Evolutionary conservation across 2,329 filamentous ascomycete species (phyloP), one percentile per base, ranked within the genome.

Genomic region (Clonostachys solani): DNA sequence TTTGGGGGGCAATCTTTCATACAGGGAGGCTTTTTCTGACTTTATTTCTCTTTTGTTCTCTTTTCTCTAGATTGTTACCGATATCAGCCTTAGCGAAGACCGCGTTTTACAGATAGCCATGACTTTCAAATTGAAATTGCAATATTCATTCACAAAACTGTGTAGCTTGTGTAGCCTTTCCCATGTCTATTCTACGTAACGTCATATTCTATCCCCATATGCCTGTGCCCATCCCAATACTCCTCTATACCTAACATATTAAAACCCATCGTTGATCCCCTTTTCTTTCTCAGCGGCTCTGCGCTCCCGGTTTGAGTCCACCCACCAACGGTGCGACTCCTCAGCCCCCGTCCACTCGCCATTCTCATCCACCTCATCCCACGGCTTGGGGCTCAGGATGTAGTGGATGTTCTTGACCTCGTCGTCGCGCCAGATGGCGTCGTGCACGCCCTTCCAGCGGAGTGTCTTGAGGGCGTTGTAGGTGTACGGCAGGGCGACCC

Each of bases 391-490:
- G 36, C 69, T 73, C 18, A 84, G 59, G 42, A 84, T 82, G 50
- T 80, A 83, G 57, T 84, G 81, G 6, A 84, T 61, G 54, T 81
- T 82, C 67, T 80, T 82, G 44, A 84, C 77, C 38, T 65, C 59
- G 16, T 74, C 74, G 54, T 84, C 80, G 12, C 67, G 62, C 81
- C 81, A 84, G 48, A 84, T 78, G 47, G 64, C 57, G 29, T 64
- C 61, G 56, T 84, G 81, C 33, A 82, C 78, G 12, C 66, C 70
- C 15, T 67, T 55, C 67, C 72, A 72, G 15, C 77, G 65, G 67
- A 84, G 50, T 15, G 81, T 83, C 72, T 84, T 83, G 51, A 84
- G 71, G 10, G 78, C 81, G 53, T 84, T 84, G 60, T 83, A 84
- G 13, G 74, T 65, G 54, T 83, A 84, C 2, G 80, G 78, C 54